phyloP scores from a whole-genome alignment of 495 filamentous ascomycete species.

The Glarea lozoyensis region DNA sequence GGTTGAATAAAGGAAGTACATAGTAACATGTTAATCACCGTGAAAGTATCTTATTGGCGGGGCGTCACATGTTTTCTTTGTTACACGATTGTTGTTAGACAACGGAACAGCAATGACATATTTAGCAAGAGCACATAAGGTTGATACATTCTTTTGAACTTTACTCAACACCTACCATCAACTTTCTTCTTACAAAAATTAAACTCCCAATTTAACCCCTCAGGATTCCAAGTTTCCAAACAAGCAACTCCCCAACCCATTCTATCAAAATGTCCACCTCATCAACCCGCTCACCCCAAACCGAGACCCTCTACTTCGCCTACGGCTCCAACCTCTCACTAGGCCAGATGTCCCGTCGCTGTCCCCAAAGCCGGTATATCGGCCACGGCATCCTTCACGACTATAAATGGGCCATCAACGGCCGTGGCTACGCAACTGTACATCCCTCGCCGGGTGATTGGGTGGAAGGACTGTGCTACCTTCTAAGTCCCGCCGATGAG shows the following conservation, averaged over 20 bases:
- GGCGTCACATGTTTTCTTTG: no score
- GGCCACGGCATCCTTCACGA: slow-evolving; percentile 38
- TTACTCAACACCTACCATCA: no score
- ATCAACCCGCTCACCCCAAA: not conserved
- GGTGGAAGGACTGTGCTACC: slow-evolving; percentile 42
- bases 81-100: no score
- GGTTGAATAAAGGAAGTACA: no score
- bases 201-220: no score
- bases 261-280: not conserved
- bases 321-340: slow-evolving; percentile 67
- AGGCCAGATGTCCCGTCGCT: slow-evolving; percentile 56
- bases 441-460: not conserved
- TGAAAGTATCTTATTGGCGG: no score
- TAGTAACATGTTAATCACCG: no score
- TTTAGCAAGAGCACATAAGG: no score
- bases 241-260: not conserved
- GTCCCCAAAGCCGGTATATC: slow-evolving; percentile 38
- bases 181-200: no score
- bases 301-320: slow-evolving; percentile 50
- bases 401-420: slow-evolving; percentile 60
- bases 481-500: slow-evolving; percentile 35
- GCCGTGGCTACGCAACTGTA: slow-evolving; percentile 59
- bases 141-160: no score
- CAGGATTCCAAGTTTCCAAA: no score
- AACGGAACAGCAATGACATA: no score